Conservation (phyloP, 495 filamentous ascomycete species). For the Xylaria cubensis region DNA sequence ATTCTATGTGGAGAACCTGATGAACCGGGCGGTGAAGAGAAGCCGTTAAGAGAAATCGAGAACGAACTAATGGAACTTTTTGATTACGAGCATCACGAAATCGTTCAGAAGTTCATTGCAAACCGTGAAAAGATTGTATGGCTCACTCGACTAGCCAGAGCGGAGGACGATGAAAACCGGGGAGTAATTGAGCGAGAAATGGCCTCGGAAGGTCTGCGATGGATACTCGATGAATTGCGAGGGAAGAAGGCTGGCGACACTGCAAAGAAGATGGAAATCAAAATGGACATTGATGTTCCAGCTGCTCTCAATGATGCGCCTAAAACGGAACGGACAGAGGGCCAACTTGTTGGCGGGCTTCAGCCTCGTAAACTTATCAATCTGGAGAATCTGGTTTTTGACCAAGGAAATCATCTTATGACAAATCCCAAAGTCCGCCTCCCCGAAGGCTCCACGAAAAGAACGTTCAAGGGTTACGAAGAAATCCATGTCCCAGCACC, state of each 20-base stretch:
- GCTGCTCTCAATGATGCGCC: slow-evolving; percentile 57
- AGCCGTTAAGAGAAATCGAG: slow-evolving; percentile 87
- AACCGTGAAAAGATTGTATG: slow-evolving; percentile 93
- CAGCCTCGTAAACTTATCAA: slow-evolving; percentile 89
- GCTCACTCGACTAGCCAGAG: slow-evolving; percentile 87
- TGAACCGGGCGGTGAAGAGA: slow-evolving; percentile 74
- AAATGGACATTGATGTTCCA: slow-evolving; percentile 93
- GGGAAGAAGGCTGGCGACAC: slow-evolving; percentile 60
- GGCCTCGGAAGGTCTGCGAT: slow-evolving; percentile 81
- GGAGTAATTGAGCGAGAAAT: slow-evolving; percentile 86
- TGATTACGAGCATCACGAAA: slow-evolving; percentile 93
- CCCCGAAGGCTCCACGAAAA: slow-evolving; percentile 93
- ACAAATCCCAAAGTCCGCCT: slow-evolving; percentile 94
- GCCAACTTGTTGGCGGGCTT: slow-evolving; percentile 79
- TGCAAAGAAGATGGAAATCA: slow-evolving; percentile 78
- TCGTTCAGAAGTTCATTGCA: slow-evolving; percentile 89
- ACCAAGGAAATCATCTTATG: slow-evolving; percentile 98
- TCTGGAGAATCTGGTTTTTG: slow-evolving; percentile 93
- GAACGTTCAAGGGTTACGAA: slow-evolving; percentile 96
- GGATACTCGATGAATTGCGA: slow-evolving; percentile 85
- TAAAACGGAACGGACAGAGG: slow-evolving; percentile 59
- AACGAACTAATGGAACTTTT: slow-evolving; percentile 99
- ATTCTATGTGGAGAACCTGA: slow-evolving; percentile 79
- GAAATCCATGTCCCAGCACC: slow-evolving; percentile 96
- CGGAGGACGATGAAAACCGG: slow-evolving; percentile 80